Evolutionary conservation across 2,329 filamentous ascomycete species (phyloP).

Genomic region (Parafenestella ontariensis): DNA sequence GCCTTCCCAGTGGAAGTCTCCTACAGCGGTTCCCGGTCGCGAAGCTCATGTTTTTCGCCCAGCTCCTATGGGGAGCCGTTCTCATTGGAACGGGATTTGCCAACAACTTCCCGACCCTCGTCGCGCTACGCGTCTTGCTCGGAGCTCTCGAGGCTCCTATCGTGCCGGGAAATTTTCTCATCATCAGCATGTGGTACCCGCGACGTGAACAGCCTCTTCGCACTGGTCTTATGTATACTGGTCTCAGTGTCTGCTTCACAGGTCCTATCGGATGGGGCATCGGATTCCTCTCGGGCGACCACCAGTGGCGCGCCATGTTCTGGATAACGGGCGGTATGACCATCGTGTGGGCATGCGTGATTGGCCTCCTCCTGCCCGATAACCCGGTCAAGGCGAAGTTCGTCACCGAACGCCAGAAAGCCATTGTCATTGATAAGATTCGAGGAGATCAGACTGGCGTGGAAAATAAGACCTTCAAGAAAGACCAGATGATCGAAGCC

Average conservation of each 20-base stretch:
- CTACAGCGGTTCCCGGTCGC: conserved; percentile 28
- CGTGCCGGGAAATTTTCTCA: conserved; percentile 42
- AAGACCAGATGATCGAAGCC: conserved; percentile 53
- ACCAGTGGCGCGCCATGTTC: conserved; percentile 51
- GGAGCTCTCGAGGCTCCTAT: conserved; percentile 64
- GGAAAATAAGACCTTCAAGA: conserved; percentile 55
- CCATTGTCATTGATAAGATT: conserved; percentile 40
- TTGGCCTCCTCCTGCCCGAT: conserved; percentile 18
- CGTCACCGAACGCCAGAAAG: conserved; percentile 44
- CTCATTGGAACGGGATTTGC: conserved; percentile 22
- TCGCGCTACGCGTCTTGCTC: conserved; percentile 61
- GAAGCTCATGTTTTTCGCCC: conserved; percentile 21
- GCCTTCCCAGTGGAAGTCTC: conserved; percentile 23
- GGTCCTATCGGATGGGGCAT: conserved; percentile 42
- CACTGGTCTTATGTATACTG: conserved; percentile 38
- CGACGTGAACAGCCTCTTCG: conserved; percentile 43
- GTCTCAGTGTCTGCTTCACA: conserved; percentile 46
- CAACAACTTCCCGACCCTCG: conserved; percentile 51
- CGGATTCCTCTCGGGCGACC: conserved; percentile 31
- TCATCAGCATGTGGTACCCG: conserved; percentile 50
- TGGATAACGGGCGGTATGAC: conserved; percentile 40
- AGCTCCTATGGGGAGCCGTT: conserved; percentile 23
- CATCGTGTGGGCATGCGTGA: conserved; percentile 35
- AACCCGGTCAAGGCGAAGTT: conserved; percentile 45
- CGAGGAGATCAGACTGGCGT: conserved; percentile 56